Evolutionary conservation across 164 flowering plant species (phyloP).

Genomic region (Magnolia sinica): DNA sequence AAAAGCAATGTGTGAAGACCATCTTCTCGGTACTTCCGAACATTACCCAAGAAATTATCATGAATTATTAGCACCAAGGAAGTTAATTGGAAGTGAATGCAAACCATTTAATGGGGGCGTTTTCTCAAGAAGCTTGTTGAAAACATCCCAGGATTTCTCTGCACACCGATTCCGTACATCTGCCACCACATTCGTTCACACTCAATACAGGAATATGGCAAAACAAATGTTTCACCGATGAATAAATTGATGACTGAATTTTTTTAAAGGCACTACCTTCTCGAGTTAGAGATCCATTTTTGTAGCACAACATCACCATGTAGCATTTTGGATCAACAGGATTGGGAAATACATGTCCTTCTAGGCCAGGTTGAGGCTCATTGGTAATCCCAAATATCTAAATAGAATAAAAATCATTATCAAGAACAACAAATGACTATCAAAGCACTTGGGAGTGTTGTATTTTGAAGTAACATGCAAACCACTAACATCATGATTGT

Average conservation of each 20-base stretch:
- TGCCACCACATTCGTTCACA: constrained; percentile 17
- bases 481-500: not conserved
- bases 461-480: not conserved
- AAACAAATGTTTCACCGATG: constrained; percentile 19
- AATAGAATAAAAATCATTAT: not conserved
- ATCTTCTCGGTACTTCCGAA: no score
- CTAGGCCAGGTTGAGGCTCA: constrained; percentile 67
- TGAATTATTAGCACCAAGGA: not conserved
- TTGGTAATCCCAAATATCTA: constrained; percentile 87
- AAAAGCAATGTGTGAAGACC: no score
- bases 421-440: not conserved
- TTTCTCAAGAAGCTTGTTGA: constrained; percentile 56
- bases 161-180: constrained; percentile 78
- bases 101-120: constrained; percentile 88
- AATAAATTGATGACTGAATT: not conserved
- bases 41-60: no score
- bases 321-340: constrained; percentile 82
- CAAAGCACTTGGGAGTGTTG: not conserved
- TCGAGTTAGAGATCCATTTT: constrained; percentile 92
- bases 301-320: constrained; percentile 90
- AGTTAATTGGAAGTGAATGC: not conserved
- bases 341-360: constrained; percentile 94
- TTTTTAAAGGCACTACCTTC: constrained; percentile 56
- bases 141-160: constrained; percentile 81
- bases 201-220: constrained; percentile 1